A percentile compares a stretch with the other conserved stretches of the same genome.
phyloP scores from a whole-genome alignment of 768 basidiomycete genomes.

The Leccinum disarticulatum region DNA sequence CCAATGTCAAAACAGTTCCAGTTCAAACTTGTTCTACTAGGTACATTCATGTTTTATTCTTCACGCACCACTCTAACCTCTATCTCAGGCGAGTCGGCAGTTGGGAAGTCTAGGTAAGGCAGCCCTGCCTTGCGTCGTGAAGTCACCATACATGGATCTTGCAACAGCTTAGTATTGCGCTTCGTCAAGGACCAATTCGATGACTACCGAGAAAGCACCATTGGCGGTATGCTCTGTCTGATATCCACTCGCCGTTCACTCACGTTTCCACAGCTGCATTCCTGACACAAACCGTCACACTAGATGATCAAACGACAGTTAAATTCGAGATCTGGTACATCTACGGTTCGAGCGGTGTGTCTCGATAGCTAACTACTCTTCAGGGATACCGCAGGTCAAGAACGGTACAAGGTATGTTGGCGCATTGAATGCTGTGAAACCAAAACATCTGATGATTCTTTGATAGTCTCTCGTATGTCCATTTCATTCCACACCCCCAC shows the following conservation, averaged over 20 bases:
- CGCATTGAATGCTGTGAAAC: background rate
- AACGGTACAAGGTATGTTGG: conserved; percentile 79
- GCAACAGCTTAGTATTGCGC: conserved; percentile 79
- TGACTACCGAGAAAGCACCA: conserved; percentile 93
- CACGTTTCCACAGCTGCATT: conserved; percentile 71
- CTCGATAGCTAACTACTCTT: conserved; percentile 1
- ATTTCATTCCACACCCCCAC: background rate
- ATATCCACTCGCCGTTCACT: conserved; percentile 14
- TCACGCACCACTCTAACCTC: background rate
- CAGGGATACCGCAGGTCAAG: conserved; percentile 96
- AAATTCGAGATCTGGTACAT: conserved; percentile 97
- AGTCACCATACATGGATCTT: conserved; percentile 25
- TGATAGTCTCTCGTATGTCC: conserved; percentile 47
- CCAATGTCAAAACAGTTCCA: conserved; percentile 90
- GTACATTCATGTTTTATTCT: conserved; percentile 39
- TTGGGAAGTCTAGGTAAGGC: conserved; percentile 91
- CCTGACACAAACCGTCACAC: conserved; percentile 93
- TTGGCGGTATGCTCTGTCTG: conserved; percentile 60
- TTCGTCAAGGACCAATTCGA: conserved; percentile 98
- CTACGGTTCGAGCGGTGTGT: background rate
- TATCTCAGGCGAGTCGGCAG: conserved; percentile 86
- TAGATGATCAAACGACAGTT: conserved; percentile 86
- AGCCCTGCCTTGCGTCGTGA: conserved; percentile 8
- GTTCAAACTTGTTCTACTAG: conserved; percentile 96
- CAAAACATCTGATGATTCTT: background rate